Base-by-base conservation (phyloP, 768 basidiomycete genomes). In the Candolleomyces eurysporus region DNA sequence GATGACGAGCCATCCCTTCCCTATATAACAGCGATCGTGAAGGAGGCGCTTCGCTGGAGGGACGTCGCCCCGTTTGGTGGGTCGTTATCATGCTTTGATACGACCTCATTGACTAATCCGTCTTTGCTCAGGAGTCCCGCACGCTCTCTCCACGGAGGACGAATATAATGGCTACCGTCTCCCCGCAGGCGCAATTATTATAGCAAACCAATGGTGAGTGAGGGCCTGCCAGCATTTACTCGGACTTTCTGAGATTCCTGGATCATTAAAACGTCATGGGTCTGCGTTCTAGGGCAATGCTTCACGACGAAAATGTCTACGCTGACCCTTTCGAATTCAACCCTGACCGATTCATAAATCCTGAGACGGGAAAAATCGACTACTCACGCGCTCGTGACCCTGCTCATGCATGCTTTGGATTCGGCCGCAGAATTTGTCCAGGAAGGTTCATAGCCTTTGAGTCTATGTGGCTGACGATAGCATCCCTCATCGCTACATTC, bases 301-400 rank as follows among this genome's bases (percentile, higher is more conserved):
- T 76, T 2, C 77, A 75, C 52, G 71, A 83, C 42, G 74, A 76
- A 52, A 57, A 63, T 9, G 68, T 67, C 32, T 80, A 77, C 63
- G 74, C 76, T 1, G 76, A 81, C 48, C 78, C 80, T 13, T 71
- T 71, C 50, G 63, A 48, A 1, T 81, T 82, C 65, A 75, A 73
- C 26, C 79, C 79, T 3, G 79, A 80, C 32, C 75, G 79, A 10
- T 80, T 76, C 62, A 63, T 76, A 13, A 60, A 66, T 21, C 26
- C 57, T 13, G 65, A 75, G 57, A 43, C 39, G 21, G 63, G 72
- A 0, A 69, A 68, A 31, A 53, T 71, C 3, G 68, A 75, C 57
- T 57, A 64, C 3, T 36, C 31, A 10, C 64, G 63, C 2, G 66
- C 73, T 32, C 66, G 66, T 26, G 71, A 72, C 50, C 70, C 73